phyloP scores from a whole-genome alignment of 2,329 filamentous ascomycete species.

The Chaetomium globosum region DNA sequence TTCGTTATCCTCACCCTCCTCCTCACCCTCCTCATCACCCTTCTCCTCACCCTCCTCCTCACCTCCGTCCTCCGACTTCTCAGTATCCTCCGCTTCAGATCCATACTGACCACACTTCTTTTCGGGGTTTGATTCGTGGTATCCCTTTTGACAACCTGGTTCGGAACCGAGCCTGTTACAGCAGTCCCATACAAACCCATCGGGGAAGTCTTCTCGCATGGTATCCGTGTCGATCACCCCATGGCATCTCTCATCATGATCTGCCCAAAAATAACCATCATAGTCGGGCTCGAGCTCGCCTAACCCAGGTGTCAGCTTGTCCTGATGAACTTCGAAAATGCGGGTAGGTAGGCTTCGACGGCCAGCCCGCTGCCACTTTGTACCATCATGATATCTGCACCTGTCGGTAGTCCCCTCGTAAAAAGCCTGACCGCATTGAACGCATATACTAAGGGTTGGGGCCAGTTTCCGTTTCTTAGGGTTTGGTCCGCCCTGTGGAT shows the following conservation, averaged over 20 bases:
- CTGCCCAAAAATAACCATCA: not conserved
- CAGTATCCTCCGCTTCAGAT: not conserved
- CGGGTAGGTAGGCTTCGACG: not conserved
- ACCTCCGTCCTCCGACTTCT: not conserved
- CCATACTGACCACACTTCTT: not conserved
- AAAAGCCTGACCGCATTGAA: not conserved
- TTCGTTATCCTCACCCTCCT: not conserved
- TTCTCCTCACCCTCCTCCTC: not conserved
- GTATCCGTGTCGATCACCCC: not conserved
- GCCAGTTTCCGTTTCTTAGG: not conserved
- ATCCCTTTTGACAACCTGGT: not conserved
- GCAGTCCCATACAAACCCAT: not conserved
- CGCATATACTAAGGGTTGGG: not conserved
- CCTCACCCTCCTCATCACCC: not conserved
- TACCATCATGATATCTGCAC: not conserved
- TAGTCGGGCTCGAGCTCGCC: not conserved
- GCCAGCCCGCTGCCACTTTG: too few species aligned
- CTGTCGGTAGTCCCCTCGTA: not conserved
- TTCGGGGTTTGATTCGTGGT: not conserved
- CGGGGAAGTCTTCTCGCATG: not conserved
- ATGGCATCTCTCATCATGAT: not conserved
- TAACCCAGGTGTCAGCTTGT: not conserved
- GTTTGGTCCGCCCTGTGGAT: not conserved
- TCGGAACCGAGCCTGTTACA: not conserved
- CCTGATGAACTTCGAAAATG: not conserved